Conservation (phyloP, 805 yeast genomes). For the Candida maltosa region DNA sequence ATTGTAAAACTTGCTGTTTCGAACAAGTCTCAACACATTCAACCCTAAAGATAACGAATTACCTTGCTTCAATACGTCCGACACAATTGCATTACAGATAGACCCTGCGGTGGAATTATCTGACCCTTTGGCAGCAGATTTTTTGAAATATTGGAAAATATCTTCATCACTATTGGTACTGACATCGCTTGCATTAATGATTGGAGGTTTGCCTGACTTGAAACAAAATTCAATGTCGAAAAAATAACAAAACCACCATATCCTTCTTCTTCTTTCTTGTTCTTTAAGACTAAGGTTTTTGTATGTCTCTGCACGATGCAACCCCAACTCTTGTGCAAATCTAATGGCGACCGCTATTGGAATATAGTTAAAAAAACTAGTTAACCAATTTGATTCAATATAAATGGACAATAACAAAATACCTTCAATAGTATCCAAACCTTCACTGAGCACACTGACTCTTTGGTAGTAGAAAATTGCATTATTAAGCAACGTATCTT, state of each 20-base stretch:
- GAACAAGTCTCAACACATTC: not conserved
- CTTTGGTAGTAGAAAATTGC: slow-evolving; percentile 53
- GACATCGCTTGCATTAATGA: slow-evolving; percentile 31
- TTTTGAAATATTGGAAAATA: slow-evolving; percentile 4
- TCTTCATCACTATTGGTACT: slow-evolving; percentile 23
- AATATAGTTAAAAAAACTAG: slow-evolving; percentile 27
- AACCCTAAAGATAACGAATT: no score
- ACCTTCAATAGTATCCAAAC: slow-evolving; percentile 49
- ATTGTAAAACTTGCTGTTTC: not conserved
- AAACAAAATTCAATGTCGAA: slow-evolving; percentile 37
- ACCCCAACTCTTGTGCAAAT: slow-evolving; percentile 40
- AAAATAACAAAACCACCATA: slow-evolving; percentile 38
- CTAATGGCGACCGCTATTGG: slow-evolving; percentile 32
- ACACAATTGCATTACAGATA: not conserved
- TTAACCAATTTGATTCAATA: slow-evolving; percentile 27
- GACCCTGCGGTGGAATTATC: no score
- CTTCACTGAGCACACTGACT: slow-evolving; percentile 48
- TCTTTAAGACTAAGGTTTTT: slow-evolving; percentile 18
- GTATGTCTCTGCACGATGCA: slow-evolving; percentile 33
- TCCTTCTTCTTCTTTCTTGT: slow-evolving; percentile 18
- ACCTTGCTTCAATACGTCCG: no score
- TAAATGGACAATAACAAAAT: slow-evolving; percentile 44
- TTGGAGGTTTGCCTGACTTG: slow-evolving; percentile 38
- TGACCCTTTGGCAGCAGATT: not conserved
- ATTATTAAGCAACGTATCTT: slow-evolving; percentile 18